These are phyloP conservation scores for Candida odintsovae DNA, from an alignment of 805 yeast species.

Conservation along the genomic window DNA sequence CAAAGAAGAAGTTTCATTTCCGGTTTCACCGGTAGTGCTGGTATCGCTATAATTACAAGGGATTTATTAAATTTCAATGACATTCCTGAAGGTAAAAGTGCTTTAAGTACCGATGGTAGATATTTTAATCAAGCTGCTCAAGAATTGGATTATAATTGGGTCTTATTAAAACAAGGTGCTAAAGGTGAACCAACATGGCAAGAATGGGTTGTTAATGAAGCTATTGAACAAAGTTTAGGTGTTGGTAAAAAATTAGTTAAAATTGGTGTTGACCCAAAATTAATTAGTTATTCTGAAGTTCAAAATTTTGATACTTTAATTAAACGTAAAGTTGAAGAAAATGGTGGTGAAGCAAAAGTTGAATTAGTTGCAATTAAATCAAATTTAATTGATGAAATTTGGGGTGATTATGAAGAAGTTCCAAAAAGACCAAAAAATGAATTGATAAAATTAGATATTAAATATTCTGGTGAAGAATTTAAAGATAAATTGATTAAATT, in stretches of 20 bases:
- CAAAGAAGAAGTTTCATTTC: slow-evolving; percentile 78
- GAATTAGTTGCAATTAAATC: slow-evolving; percentile 45
- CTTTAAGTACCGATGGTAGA: slow-evolving; percentile 89
- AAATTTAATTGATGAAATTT: slow-evolving; percentile 71
- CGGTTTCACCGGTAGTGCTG: slow-evolving; percentile 92
- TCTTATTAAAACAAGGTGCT: slow-evolving; percentile 70
- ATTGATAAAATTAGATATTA: slow-evolving; percentile 43
- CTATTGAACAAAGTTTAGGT: slow-evolving; percentile 37
- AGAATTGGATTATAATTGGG: slow-evolving; percentile 79
- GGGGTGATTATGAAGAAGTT: slow-evolving; percentile 59
- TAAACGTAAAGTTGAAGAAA: slow-evolving; percentile 20
- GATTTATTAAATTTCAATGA: slow-evolving; percentile 36
- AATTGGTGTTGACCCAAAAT: slow-evolving; percentile 79
- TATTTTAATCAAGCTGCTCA: slow-evolving; percentile 87
- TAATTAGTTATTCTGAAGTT: slow-evolving; percentile 46
- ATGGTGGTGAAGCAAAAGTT: slow-evolving; percentile 30
- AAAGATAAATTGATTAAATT: slow-evolving; percentile 51
- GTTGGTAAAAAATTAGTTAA: slow-evolving; percentile 37
- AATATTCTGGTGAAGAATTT: slow-evolving; percentile 62
- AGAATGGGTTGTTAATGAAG: slow-evolving; percentile 62
- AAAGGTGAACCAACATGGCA: slow-evolving; percentile 75
- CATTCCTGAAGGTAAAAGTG: slow-evolving; percentile 57
- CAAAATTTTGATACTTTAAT: slow-evolving; percentile 25
- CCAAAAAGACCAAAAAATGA: slow-evolving; percentile 53
- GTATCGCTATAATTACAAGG: slow-evolving; percentile 76